Percentiles rank a stretch among this genome's conserved stretches.
phyloP scores from a whole-genome alignment of 805 yeast genomes.

The Lipomyces sp. region DNA sequence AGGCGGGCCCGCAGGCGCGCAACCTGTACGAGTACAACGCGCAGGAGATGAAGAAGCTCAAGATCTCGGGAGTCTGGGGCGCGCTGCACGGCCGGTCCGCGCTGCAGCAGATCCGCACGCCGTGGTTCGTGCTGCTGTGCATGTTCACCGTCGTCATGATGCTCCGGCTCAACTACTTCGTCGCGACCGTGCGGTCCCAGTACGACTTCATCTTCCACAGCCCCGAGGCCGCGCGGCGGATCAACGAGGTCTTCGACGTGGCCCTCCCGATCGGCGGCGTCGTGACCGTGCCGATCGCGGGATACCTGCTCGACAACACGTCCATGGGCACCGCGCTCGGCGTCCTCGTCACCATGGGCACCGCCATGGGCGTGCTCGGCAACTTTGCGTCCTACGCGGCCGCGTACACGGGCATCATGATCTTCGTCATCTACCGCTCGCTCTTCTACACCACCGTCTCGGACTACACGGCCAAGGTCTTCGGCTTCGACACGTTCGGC shows the following conservation, averaged over 20 bases:
- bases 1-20: too few species aligned
- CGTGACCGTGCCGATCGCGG: constrained; percentile 81
- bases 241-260: constrained; percentile 77
- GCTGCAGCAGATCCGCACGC: constrained; percentile 46
- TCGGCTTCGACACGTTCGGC: constrained; percentile 90
- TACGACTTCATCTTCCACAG: constrained; percentile 66
- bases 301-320: constrained; percentile 69
- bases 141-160: constrained; percentile 80
- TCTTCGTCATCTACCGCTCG: constrained; percentile 82
- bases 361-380: constrained; percentile 69
- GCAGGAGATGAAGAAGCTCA: constrained; percentile 30
- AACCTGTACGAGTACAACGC: constrained; percentile 19
- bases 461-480: constrained; percentile 87
- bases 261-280: constrained; percentile 89
- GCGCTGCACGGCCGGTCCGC: constrained; percentile 64
- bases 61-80: constrained; percentile 61
- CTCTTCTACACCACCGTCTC: constrained; percentile 90
- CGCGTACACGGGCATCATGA: constrained; percentile 64
- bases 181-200: constrained; percentile 83
- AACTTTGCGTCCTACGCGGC: constrained; percentile 48
- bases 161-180: constrained; percentile 89
- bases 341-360: constrained; percentile 53
- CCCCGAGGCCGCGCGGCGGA: constrained; percentile 47
- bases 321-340: constrained; percentile 53
- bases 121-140: constrained; percentile 79